A percentile compares a stretch with the other conserved stretches of the same genome.
These are phyloP conservation scores for Aleurites moluccanus DNA, from an alignment of 441 rosid species.

Conservation along the genomic window DNA sequence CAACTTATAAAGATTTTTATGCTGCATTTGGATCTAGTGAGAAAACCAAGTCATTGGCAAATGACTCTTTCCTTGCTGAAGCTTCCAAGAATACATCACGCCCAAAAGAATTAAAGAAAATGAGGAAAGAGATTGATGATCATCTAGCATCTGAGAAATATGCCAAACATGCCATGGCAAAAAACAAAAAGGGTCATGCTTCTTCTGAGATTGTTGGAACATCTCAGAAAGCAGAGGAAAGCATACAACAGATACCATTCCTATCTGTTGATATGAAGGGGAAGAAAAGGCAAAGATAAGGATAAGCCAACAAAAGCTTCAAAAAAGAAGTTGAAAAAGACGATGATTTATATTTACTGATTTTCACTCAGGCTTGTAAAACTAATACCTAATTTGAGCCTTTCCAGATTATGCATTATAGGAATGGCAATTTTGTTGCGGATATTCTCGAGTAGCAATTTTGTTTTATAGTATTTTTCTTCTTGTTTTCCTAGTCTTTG, in stretches of 20 bases:
- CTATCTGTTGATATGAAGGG: constrained; percentile 43
- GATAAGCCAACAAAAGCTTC: constrained; percentile 27
- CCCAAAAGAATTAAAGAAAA: constrained; percentile 41
- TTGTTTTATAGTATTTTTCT: not conserved
- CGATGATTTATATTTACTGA: constrained; percentile 24
- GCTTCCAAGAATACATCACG: constrained; percentile 42
- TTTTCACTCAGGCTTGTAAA: constrained; percentile 4
- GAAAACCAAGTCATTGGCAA: constrained; percentile 39
- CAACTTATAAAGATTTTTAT: constrained; percentile 58
- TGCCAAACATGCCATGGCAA: constrained; percentile 13
- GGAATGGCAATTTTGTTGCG: not conserved
- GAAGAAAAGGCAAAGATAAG: constrained; percentile 43
- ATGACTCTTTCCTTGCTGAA: constrained; percentile 43
- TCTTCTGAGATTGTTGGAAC: constrained; percentile 26
- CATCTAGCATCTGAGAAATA: constrained; percentile 36
- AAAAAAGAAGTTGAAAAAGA: constrained; percentile 37
- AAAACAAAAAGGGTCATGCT: constrained; percentile 23
- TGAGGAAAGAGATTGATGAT: constrained; percentile 52
- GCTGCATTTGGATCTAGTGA: constrained; percentile 59
- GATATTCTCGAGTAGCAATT: not conserved
- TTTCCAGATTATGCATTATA: not conserved
- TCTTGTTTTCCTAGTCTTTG: not conserved
- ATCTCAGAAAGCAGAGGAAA: constrained; percentile 35
- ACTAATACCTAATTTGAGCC: constrained; percentile 1
- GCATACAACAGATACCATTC: constrained; percentile 42